Evolutionary conservation across 1,139 yeast species (phyloP).

Genomic region (Ashbya aceris): DNA sequence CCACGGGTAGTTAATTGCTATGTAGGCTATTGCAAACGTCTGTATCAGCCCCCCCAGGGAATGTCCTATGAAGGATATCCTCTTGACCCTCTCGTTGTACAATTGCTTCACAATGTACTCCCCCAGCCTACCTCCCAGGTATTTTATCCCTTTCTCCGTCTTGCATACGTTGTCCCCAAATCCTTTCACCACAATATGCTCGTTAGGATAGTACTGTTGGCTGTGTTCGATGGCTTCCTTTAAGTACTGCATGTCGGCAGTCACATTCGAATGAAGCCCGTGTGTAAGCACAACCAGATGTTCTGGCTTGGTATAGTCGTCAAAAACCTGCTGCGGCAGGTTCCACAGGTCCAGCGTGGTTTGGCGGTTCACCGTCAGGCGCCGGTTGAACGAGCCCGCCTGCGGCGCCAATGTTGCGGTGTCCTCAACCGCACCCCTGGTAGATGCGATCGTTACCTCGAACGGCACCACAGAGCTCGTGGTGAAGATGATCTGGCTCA

Average conservation of each 20-base stretch:
- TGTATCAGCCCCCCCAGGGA: constrained; percentile 90
- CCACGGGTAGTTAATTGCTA: constrained; percentile 61
- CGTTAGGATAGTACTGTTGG: constrained; percentile 33
- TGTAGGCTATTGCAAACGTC: constrained; percentile 82
- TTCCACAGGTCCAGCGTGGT: constrained; percentile 58
- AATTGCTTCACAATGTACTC: constrained; percentile 61
- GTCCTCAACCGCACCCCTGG: constrained; percentile 34
- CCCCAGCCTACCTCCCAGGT: constrained; percentile 74
- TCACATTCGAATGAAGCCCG: constrained; percentile 83
- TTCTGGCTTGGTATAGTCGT: constrained; percentile 7
- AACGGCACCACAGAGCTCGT: constrained; percentile 59
- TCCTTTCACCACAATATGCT: constrained; percentile 69
- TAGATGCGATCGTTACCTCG: constrained; percentile 54
- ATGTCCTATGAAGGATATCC: constrained; percentile 83
- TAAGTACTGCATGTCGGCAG: constrained; percentile 79
- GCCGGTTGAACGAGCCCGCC: constrained; percentile 19
- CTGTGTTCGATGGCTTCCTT: constrained; percentile 70
- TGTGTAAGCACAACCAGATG: constrained; percentile 51
- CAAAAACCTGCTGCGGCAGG: constrained; percentile 39
- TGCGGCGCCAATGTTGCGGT: constrained; percentile 10
- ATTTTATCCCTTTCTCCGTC: constrained; percentile 86
- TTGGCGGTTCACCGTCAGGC: constrained; percentile 36
- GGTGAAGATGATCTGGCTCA: constrained; percentile 75
- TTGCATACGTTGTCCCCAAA: constrained; percentile 76
- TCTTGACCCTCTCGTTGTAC: constrained; percentile 37